Evolutionary conservation across 176 grass and related monocot genomes (phyloP), one percentile per base, ranked within the genome.

Genomic region (Leersia perrieri): DNA sequence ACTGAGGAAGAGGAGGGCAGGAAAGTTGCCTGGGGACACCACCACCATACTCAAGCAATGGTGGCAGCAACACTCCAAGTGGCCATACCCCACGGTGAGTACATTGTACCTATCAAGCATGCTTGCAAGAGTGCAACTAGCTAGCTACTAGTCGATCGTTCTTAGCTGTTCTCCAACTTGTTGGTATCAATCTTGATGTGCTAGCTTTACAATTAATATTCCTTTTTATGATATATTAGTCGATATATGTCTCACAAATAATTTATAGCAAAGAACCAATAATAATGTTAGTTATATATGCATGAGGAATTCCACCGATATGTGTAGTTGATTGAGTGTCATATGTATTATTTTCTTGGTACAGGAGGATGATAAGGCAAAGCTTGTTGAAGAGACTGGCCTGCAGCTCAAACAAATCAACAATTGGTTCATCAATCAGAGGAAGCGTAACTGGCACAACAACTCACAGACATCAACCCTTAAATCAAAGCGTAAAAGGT

Each of bases 391-490:
- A 60, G 97, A 99, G 89, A 99, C 97, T 26, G 97, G 97, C 32
- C 79, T 99, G 79, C 97, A 99, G 64, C 85, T 99, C 32, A 99
- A 99, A 32, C 97, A 99, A 90, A 99, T 99, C 78, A 99, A 99
- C 75, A 99, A 99, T 36, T 99, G 97, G 97, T 99, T 99, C 82
- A 99, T 99, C 84, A 99, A 99, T 60, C 97, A 99, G 85, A 91
- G 97, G 74, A 99, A 99, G 82, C 91, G 97, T 62, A 99, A 99
- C 28, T 99, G 97, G 97, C 97, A 99, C 73, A 96, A 91, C 86
- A 99, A 88, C 72, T 96, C 93, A 1, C 97, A 96, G 84, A 89
- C 92, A 53, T 91, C 91, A 45, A 96, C 89, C 72, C 90, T 99
- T 63, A 99, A 99, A 85, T 99, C 97, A 33, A 99, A 99, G 85